Conservation (phyloP, 1,284 basidiomycete species). For the Afroboletus lepidellus region DNA sequence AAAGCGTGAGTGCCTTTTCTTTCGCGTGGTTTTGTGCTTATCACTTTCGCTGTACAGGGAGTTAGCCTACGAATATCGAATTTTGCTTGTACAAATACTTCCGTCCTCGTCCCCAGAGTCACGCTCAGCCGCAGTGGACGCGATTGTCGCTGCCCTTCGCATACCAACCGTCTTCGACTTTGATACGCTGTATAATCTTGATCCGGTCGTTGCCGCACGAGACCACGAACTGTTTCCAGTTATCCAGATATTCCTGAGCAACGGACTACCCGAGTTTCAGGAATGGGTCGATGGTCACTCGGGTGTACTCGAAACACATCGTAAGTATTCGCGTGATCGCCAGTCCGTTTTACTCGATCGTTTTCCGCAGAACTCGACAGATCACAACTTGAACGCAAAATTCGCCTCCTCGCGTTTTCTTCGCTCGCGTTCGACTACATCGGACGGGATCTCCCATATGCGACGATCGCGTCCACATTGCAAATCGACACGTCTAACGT, state of each 20-base stretch:
- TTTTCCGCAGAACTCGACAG: conserved; percentile 47
- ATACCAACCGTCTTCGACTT: conserved; percentile 77
- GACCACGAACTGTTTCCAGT: conserved; percentile 68
- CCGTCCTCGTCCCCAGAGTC: conserved; percentile 50
- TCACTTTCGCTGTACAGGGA: conserved; percentile 38
- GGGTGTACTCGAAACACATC: conserved; percentile 54
- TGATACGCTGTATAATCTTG: conserved; percentile 75
- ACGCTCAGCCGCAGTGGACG: conserved; percentile 55
- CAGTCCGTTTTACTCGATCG: neutral
- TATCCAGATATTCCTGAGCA: conserved; percentile 70
- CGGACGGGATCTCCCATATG: conserved; percentile 75
- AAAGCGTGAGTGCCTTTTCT: conserved; percentile 48
- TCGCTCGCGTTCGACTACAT: conserved; percentile 77
- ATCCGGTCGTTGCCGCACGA: conserved; percentile 69
- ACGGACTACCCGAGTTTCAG: conserved; percentile 63
- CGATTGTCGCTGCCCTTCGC: conserved; percentile 67
- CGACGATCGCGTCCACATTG: conserved; percentile 68
- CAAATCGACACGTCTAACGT: conserved; percentile 71
- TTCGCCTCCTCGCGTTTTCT: conserved; percentile 78
- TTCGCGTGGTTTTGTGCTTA: neutral
- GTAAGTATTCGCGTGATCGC: conserved; percentile 41
- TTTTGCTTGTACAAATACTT: conserved; percentile 61
- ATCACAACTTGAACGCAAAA: conserved; percentile 71
- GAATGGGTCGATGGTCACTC: conserved; percentile 61
- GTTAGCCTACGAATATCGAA: conserved; percentile 61